Evolutionary conservation across 306 rosid species (phyloP).

Genomic region (Lathyrus aphaca): DNA sequence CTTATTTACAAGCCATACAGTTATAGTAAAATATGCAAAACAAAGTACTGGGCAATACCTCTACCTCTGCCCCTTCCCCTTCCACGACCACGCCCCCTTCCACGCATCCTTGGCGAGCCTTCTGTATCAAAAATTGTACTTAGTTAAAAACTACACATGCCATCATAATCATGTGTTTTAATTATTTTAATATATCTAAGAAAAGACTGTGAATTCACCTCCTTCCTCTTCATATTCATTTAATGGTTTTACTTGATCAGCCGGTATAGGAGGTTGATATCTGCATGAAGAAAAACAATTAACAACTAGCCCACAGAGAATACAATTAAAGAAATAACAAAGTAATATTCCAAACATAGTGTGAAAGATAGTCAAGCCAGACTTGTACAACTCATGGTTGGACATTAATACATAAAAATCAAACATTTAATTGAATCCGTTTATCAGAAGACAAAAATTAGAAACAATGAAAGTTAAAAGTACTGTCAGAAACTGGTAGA

Average conservation of each 20-base stretch:
- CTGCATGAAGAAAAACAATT: slow-evolving; percentile 46
- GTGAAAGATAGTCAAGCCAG: not conserved
- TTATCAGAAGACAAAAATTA: not conserved
- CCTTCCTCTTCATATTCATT: slow-evolving; percentile 78
- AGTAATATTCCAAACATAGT: not conserved
- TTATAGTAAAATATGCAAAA: slow-evolving; percentile 13
- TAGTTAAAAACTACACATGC: slow-evolving; percentile 6
- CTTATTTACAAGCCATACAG: not conserved
- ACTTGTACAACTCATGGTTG: not conserved
- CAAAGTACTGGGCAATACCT: slow-evolving; percentile 54
- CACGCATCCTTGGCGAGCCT: slow-evolving; percentile 66
- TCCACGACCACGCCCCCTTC: slow-evolving; percentile 71
- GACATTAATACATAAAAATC: not conserved
- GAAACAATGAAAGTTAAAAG: not conserved
- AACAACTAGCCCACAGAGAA: slow-evolving; percentile 17
- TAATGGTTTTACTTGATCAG: slow-evolving; percentile 84
- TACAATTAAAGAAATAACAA: slow-evolving; percentile 1
- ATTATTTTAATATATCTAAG: slow-evolving; percentile 9
- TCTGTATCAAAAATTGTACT: slow-evolving; percentile 52
- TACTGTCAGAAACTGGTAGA: not conserved
- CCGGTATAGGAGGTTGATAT: slow-evolving; percentile 82
- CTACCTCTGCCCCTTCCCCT: slow-evolving; percentile 66
- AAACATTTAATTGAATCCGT: not conserved
- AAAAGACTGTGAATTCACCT: slow-evolving; percentile 53
- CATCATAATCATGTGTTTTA: slow-evolving; percentile 12